These are phyloP conservation scores for Spinellus fusiger DNA, from an alignment of 192 early-diverging fungal genomes.

Conservation along the genomic window DNA sequence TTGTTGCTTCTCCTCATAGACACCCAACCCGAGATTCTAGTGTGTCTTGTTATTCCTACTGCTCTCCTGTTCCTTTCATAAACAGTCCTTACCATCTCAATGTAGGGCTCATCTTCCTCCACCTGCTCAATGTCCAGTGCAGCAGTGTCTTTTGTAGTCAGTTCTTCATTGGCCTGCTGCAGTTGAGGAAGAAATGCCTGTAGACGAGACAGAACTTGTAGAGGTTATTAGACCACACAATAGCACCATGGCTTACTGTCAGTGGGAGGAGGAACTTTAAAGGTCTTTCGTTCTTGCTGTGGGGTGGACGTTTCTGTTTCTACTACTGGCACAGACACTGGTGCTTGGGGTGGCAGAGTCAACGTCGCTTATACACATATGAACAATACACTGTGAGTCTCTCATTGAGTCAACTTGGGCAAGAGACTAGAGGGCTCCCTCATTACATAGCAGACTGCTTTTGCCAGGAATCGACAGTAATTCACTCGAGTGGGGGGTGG, in stretches of 20 bases:
- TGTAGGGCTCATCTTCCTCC: slow-evolving; percentile 48
- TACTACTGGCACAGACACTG: too few species aligned
- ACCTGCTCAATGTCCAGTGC: slow-evolving; percentile 51
- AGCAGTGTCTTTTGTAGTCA: slow-evolving; percentile 35
- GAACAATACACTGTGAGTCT: too few species aligned
- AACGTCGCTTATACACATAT: too few species aligned
- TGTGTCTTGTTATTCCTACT: not conserved
- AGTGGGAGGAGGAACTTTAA: slow-evolving; percentile 29
- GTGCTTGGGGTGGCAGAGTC: too few species aligned
- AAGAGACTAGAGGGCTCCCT: too few species aligned
- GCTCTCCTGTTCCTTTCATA: slow-evolving; percentile 12
- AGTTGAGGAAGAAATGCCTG: slow-evolving; percentile 44
- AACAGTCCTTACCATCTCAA: slow-evolving; percentile 41
- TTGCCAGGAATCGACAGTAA: too few species aligned
- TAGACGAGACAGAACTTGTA: slow-evolving; percentile 35
- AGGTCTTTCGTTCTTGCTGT: slow-evolving; percentile 36
- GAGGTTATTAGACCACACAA: not conserved
- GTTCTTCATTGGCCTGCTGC: slow-evolving; percentile 35
- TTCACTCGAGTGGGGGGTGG: too few species aligned
- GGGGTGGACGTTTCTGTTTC: slow-evolving; percentile 2
- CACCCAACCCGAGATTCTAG: slow-evolving; percentile 41
- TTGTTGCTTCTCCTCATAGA: slow-evolving; percentile 40
- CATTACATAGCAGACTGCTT: too few species aligned
- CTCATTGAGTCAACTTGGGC: too few species aligned
- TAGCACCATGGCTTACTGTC: slow-evolving; percentile 18